phyloP scores from a whole-genome alignment of 1,284 basidiomycete genomes.

The Austropuccinia psidii region DNA sequence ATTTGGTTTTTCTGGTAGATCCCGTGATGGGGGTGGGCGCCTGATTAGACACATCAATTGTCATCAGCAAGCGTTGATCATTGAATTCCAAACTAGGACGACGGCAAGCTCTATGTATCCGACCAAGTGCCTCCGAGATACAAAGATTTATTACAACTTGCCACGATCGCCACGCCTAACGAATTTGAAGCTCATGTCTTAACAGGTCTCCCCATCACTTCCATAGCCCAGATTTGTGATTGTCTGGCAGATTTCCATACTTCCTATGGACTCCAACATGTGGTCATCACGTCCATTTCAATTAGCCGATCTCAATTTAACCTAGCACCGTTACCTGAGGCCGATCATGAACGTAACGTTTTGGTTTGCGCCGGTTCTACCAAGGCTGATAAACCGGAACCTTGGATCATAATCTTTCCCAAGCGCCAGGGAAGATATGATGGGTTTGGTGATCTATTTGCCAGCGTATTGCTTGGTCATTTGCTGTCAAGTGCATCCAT shows the following conservation, averaged over 20 bases:
- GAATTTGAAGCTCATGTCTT: conserved; percentile 90
- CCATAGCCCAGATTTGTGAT: conserved; percentile 58
- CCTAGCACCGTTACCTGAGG: conserved; percentile 42
- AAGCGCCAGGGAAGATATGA: conserved; percentile 85
- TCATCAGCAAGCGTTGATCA: background rate
- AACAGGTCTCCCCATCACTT: conserved; percentile 62
- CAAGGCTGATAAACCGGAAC: conserved; percentile 58
- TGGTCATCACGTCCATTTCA: conserved; percentile 81
- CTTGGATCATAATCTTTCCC: conserved; percentile 58
- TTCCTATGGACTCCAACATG: conserved; percentile 66
- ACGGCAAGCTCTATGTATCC: conserved; percentile 78
- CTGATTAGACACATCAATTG: background rate
- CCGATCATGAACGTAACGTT: conserved; percentile 7
- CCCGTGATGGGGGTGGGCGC: conserved; percentile 29
- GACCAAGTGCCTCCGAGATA: conserved; percentile 83
- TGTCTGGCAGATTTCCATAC: conserved; percentile 70
- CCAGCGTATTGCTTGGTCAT: conserved; percentile 79
- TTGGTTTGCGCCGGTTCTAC: conserved; percentile 49
- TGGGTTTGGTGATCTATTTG: conserved; percentile 94
- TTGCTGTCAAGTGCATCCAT: conserved; percentile 51
- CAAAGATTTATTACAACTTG: conserved; percentile 63
- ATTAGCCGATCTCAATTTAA: too few species aligned
- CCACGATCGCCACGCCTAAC: conserved; percentile 91
- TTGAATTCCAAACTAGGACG: conserved; percentile 55
- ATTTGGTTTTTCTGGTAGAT: conserved; percentile 28